Base-by-base conservation (phyloP, 164 flowering plant genomes). In the Umbilicus rupestris region DNA sequence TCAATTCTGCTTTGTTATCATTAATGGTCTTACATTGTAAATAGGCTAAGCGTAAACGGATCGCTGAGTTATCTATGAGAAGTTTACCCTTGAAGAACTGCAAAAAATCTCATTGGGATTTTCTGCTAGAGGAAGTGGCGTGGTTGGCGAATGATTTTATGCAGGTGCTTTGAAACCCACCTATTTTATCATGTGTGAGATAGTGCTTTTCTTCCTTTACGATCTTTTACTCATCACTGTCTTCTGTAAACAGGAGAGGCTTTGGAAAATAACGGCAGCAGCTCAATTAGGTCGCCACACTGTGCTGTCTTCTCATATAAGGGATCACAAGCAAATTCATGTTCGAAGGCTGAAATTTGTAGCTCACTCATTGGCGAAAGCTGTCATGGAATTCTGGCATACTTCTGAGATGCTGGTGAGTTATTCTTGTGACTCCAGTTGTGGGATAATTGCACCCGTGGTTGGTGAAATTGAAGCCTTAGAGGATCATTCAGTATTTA, bases 61-160 rank as follows among this genome's bases (percentile, higher is more conserved):
- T 86, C 66, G 83, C 84, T 15, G 92, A 89, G 74, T 75, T 89
- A 67, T 89, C 96, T 75, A 76, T 70, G 73, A 78, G 80, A 70
- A 69, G 69, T 31, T 63, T 70, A 44, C 78, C 79, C 9, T 63
- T 58, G 52, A 87, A 81, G 71, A 71, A 55, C 55, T 79, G 73
- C 11, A 74, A 71, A n/a, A 92, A 87, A 76, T 83, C 94, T 72
- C 98, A 88, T 39, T 95, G 99, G 99, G 95, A 85, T 68, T 88
- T 83, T 80, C 91, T 95, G 46, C 91, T 95, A 67, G 98, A 92
- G 80, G 99, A 95, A 80, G 92, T 95, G 97, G 79, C 87, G 63
- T 95, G 99, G 99, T 71, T 95, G 81, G 99, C 99, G 50, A 87
- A 95, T 88, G 99, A 95, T 78, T 92, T 92, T 80, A 82, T 83